These are phyloP conservation scores for Oldenlandia corymbosa DNA, from an alignment of 257 asterid genomes.

Conservation along the genomic window DNA sequence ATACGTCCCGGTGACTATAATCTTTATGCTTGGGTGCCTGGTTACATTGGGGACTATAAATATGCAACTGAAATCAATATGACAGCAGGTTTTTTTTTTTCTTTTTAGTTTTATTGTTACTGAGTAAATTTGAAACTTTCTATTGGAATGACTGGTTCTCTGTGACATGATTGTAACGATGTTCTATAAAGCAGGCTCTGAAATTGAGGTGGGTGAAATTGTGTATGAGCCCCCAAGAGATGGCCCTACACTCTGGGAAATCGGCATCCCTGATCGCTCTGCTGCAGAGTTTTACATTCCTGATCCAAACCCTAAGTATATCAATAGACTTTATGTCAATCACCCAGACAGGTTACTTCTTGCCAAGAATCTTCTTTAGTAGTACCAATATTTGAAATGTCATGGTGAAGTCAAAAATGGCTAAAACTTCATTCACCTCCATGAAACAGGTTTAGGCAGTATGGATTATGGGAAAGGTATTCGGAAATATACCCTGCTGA, in stretches of 20 bases:
- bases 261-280: slow-evolving; percentile 67
- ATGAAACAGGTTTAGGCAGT: slow-evolving; percentile 73
- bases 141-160: neutral
- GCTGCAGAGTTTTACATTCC: slow-evolving; percentile 61
- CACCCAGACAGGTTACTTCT: slow-evolving; percentile 51
- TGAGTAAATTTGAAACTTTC: slow-evolving; percentile 6
- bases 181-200: slow-evolving; percentile 30
- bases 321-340: slow-evolving; percentile 53
- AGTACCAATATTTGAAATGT: neutral
- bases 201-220: slow-evolving; percentile 38
- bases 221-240: slow-evolving; percentile 58
- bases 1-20: slow-evolving; percentile 58
- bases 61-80: slow-evolving; percentile 32
- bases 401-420: neutral
- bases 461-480: slow-evolving; percentile 85
- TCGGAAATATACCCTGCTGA: slow-evolving; percentile 55
- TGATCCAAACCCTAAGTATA: slow-evolving; percentile 51
- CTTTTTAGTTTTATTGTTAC: neutral
- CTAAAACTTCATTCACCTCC: neutral
- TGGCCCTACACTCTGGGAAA: slow-evolving; percentile 83
- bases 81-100: slow-evolving; percentile 51
- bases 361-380: neutral
- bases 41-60: slow-evolving; percentile 60
- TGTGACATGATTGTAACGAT: neutral
- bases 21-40: slow-evolving; percentile 60